These are phyloP conservation scores for Penicillium decumbens DNA, from an alignment of 2,329 filamentous ascomycete genomes.

Conservation along the genomic window DNA sequence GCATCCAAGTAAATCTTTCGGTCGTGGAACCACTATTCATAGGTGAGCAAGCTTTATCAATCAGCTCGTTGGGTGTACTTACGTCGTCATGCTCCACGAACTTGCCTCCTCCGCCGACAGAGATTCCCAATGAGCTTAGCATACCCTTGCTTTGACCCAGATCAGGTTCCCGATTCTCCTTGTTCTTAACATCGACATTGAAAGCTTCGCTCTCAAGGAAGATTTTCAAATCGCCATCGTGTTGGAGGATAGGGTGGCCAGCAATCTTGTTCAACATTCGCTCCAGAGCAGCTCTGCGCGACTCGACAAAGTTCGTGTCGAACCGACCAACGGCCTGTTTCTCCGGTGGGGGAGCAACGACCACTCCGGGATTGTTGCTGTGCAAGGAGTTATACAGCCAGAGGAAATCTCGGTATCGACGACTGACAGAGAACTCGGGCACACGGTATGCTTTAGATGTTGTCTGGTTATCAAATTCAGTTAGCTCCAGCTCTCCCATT, in stretches of 20 bases:
- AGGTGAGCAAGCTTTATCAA: conserved; percentile 19
- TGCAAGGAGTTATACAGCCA: conserved; percentile 97
- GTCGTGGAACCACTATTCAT: conserved; percentile 85
- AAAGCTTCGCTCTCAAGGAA: conserved; percentile 96
- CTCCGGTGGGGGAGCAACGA: conserved; percentile 92
- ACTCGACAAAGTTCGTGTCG: conserved; percentile 94
- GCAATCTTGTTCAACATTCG: conserved; percentile 98
- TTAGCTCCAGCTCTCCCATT: background rate
- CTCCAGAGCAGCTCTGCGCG: conserved; percentile 81
- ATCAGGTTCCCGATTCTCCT: conserved; percentile 82
- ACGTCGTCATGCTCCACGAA: conserved; percentile 98
- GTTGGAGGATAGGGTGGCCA: conserved; percentile 80
- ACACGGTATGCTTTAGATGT: conserved; percentile 94
- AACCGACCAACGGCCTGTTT: conserved; percentile 97
- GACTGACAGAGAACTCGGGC: conserved; percentile 85
- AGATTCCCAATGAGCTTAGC: conserved; percentile 77
- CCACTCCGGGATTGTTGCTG: conserved; percentile 87
- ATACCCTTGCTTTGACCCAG: conserved; percentile 89
- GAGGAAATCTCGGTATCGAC: conserved; percentile 91
- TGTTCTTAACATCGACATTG: conserved; percentile 95
- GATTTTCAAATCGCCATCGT: conserved; percentile 89
- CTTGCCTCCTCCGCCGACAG: conserved; percentile 70
- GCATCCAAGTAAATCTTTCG: conserved; percentile 92
- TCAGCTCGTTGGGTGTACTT: conserved; percentile 35
- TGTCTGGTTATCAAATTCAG: conserved; percentile 54